Evolutionary conservation across 2,329 filamentous ascomycete genomes (phyloP).

Genomic region (Cladobotryum mycophilum): DNA sequence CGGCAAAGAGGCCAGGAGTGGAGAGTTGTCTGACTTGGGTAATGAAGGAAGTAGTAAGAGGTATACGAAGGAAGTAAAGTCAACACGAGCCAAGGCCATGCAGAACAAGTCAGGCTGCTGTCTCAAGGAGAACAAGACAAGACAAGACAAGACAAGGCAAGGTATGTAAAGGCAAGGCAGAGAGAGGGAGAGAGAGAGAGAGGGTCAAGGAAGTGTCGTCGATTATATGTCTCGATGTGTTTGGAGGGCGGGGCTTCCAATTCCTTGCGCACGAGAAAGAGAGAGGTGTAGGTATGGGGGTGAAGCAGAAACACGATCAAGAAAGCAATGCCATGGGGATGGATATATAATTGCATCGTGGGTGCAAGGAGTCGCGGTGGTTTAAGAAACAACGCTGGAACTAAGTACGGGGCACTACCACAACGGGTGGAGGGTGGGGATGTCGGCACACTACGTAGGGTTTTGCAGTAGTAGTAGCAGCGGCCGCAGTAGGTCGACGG

Average conservation of each 20-base stretch:
- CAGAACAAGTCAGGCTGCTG: too few species aligned
- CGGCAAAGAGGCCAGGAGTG: not conserved
- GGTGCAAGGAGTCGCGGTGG: not conserved
- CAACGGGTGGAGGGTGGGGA: slow-evolving; percentile 2
- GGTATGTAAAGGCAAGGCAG: not conserved
- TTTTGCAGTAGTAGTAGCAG: not conserved
- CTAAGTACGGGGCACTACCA: not conserved
- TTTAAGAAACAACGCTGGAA: not conserved
- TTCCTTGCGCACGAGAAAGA: not conserved
- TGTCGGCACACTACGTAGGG: not conserved
- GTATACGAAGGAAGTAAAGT: too few species aligned
- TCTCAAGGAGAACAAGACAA: not conserved
- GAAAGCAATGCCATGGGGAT: not conserved
- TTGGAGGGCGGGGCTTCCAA: not conserved
- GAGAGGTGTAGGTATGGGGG: not conserved
- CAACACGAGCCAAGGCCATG: too few species aligned
- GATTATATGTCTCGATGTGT: not conserved
- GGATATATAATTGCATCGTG: not conserved
- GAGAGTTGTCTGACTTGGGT: not conserved
- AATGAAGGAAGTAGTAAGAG: not conserved
- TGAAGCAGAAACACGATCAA: not conserved
- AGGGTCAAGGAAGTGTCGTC: not conserved
- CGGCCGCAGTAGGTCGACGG: not conserved
- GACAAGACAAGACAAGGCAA: not conserved
- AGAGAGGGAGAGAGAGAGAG: not conserved